Evolutionary conservation across 140 eudicot genomes (phyloP).

Genomic region (Anethum foeniculum): DNA sequence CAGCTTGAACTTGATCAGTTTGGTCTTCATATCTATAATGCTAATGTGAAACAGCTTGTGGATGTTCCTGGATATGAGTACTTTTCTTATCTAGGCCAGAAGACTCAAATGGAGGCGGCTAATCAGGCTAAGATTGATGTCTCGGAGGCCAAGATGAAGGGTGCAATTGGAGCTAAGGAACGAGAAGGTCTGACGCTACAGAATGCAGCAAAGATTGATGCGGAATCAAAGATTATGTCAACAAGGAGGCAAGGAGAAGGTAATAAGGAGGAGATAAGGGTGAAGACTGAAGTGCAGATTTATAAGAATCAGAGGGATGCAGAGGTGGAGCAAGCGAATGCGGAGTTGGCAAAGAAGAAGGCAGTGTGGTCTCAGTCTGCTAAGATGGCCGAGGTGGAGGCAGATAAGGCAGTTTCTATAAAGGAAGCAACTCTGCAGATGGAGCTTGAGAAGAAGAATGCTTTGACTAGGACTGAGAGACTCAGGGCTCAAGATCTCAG

Average conservation of each 20-base stretch:
- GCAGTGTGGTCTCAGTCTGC: slow-evolving; percentile 12
- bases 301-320: slow-evolving; percentile 15
- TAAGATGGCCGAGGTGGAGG: slow-evolving; percentile 8
- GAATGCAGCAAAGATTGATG: slow-evolving; percentile 22
- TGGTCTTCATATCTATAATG: slow-evolving; percentile 14
- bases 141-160: slow-evolving; percentile 20
- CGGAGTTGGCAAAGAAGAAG: not conserved
- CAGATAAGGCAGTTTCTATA: not conserved
- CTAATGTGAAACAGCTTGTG: slow-evolving; percentile 21
- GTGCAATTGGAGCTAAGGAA: slow-evolving; percentile 16
- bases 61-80: slow-evolving; percentile 22
- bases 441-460: slow-evolving; percentile 17
- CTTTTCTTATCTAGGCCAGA: slow-evolving; percentile 20
- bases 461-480: slow-evolving; percentile 8
- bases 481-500: slow-evolving; percentile 15
- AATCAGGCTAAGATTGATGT: slow-evolving; percentile 22
- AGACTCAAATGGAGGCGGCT: slow-evolving; percentile 21
- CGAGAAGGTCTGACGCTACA: slow-evolving; percentile 15
- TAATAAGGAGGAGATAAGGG: slow-evolving; percentile 13
- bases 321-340: slow-evolving; percentile 12
- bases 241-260: slow-evolving; percentile 21
- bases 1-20: slow-evolving; percentile 15
- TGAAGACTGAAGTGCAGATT: slow-evolving; percentile 16
- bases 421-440: slow-evolving; percentile 13
- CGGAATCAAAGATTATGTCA: slow-evolving; percentile 15